These are phyloP conservation scores for Cladophialophora exuberans DNA, from an alignment of 2,329 filamentous ascomycete genomes.

Conservation along the genomic window DNA sequence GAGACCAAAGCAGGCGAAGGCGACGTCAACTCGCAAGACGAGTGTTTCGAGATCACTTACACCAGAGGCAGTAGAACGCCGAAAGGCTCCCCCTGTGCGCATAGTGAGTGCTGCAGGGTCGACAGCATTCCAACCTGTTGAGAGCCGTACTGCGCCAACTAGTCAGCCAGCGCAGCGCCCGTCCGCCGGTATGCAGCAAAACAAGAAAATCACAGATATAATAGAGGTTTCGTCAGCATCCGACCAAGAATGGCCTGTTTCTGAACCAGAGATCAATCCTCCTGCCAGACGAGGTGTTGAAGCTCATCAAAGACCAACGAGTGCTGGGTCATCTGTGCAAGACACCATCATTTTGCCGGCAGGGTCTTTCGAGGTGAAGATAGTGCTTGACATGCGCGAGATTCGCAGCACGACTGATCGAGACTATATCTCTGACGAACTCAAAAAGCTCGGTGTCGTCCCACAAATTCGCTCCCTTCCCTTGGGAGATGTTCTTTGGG, in stretches of 20 bases:
- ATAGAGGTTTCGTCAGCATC: conserved; percentile 18
- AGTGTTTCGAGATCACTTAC: not conserved
- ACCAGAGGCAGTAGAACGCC: not conserved
- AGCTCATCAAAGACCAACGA: not conserved
- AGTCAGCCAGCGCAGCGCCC: not conserved
- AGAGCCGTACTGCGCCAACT: not conserved
- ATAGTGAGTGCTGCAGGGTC: not conserved
- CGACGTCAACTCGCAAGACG: not conserved
- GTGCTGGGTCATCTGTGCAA: conserved; percentile 4
- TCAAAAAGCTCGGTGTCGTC: conserved; percentile 66
- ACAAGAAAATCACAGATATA: not conserved
- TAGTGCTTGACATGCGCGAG: conserved; percentile 76
- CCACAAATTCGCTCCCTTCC: conserved; percentile 71
- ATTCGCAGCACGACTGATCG: conserved; percentile 72
- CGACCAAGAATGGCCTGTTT: conserved; percentile 3
- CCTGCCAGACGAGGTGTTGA: not conserved
- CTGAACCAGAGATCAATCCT: not conserved
- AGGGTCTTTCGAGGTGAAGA: conserved; percentile 70
- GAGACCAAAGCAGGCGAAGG: conserved; percentile 6
- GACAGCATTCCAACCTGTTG: not conserved
- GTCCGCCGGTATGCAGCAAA: not conserved
- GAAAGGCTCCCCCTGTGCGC: not conserved
- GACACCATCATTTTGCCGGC: conserved; percentile 64
- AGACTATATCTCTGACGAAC: conserved; percentile 75
- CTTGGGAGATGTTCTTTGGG: conserved; percentile 77